A percentile compares a stretch with the other conserved stretches of the same genome.
phyloP scores from a whole-genome alignment of 2,329 filamentous ascomycete genomes.

The Colletotrichum sp. region DNA sequence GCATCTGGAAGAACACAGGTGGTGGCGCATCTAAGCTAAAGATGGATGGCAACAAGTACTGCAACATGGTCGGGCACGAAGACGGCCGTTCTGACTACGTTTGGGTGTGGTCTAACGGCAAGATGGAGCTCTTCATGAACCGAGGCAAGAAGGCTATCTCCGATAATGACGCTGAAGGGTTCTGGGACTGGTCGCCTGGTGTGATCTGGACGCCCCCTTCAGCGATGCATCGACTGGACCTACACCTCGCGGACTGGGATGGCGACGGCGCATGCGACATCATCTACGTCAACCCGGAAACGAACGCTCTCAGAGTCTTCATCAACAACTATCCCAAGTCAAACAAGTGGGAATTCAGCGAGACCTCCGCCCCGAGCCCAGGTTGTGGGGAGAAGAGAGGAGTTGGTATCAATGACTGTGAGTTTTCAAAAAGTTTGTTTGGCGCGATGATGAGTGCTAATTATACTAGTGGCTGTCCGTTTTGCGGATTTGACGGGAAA shows the following conservation, averaged over 20 bases:
- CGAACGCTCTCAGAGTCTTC: neutral
- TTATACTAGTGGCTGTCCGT: neutral
- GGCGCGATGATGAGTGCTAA: slow-evolving; percentile 20
- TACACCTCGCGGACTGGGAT: slow-evolving; percentile 41
- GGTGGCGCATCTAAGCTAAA: neutral
- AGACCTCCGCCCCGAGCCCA: neutral
- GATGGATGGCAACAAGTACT: neutral
- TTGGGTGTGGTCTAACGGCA: neutral
- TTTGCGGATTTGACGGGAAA: neutral
- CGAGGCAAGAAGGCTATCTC: neutral
- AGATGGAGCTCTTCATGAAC: slow-evolving; percentile 13
- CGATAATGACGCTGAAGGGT: neutral
- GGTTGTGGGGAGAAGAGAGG: neutral
- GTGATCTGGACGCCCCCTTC: neutral
- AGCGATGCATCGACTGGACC: slow-evolving; percentile 27
- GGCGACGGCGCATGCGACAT: slow-evolving; percentile 39
- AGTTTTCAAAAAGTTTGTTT: neutral
- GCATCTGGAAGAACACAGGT: neutral
- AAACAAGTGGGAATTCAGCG: neutral
- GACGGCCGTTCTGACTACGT: neutral
- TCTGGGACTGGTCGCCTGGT: neutral
- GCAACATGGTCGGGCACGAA: neutral
- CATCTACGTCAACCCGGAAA: slow-evolving; percentile 16
- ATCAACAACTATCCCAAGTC: neutral
- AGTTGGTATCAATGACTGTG: neutral